A percentile compares a stretch with the other conserved stretches of the same genome.
Evolutionary conservation across 305 asterid species (phyloP).

Genomic region (Solanum hybrid): DNA sequence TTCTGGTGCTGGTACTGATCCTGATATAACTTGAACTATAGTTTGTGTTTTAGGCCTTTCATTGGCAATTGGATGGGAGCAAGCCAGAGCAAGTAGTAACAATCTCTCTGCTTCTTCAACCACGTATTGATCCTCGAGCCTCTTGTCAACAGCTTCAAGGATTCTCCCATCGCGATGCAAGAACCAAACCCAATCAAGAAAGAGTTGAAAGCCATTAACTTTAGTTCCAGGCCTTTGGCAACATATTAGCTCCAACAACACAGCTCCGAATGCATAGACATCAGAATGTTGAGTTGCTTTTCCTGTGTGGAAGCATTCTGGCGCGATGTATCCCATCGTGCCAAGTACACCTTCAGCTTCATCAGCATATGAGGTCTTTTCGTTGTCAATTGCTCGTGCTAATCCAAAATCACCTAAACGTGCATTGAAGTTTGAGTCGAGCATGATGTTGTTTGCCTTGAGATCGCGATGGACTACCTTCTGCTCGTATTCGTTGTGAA

Average conservation of each 20-base stretch:
- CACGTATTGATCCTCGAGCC: not conserved
- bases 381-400: slow-evolving; percentile 20
- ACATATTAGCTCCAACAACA: slow-evolving; percentile 19
- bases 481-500: slow-evolving; percentile 25
- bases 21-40: slow-evolving; percentile 16
- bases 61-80: slow-evolving; percentile 19
- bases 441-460: slow-evolving; percentile 31
- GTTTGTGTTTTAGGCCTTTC: slow-evolving; percentile 22
- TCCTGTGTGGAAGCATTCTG: slow-evolving; percentile 24
- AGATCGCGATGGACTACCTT: slow-evolving; percentile 28
- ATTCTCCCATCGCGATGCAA: slow-evolving; percentile 13
- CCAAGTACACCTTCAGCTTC: slow-evolving; percentile 19
- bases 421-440: slow-evolving; percentile 21
- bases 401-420: slow-evolving; percentile 18
- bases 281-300: slow-evolving; percentile 17
- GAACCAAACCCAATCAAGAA: slow-evolving; percentile 28
- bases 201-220: slow-evolving; percentile 15
- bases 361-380: slow-evolving; percentile 18
- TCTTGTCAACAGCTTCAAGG: slow-evolving; percentile 10
- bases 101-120: slow-evolving; percentile 15
- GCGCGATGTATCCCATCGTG: slow-evolving; percentile 27
- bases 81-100: slow-evolving; percentile 14
- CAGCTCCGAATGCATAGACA: slow-evolving; percentile 24
- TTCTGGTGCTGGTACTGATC: slow-evolving; percentile 8
- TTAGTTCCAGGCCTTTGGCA: slow-evolving; percentile 20